Evolutionary conservation across 2,329 filamentous ascomycete genomes (phyloP).

Genomic region (Metarhizium album): DNA sequence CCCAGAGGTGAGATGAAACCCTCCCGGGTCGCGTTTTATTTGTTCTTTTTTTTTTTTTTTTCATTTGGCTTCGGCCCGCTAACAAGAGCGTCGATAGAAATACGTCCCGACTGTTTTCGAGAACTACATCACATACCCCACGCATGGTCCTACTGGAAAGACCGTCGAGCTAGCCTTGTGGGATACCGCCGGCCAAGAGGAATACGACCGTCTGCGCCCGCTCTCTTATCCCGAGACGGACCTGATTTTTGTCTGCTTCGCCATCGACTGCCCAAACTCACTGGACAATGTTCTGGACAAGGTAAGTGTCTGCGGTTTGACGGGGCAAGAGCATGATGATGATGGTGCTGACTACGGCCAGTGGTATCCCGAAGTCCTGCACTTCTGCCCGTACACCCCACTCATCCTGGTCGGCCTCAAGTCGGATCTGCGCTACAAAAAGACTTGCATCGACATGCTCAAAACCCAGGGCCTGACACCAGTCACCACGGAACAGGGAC

Average conservation of each 20-base stretch:
- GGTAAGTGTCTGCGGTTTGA: conserved; percentile 39
- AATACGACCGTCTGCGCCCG: conserved; percentile 91
- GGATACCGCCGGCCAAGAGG: conserved; percentile 98
- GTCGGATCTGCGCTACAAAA: conserved; percentile 90
- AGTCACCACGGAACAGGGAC: conserved; percentile 83
- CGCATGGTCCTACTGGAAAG: conserved; percentile 79
- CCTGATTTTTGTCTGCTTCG: conserved; percentile 96
- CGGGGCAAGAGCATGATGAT: conserved; percentile 3
- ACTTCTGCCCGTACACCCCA: conserved; percentile 96
- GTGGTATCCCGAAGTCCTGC: conserved; percentile 99
- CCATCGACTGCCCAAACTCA: conserved; percentile 96
- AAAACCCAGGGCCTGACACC: conserved; percentile 95
- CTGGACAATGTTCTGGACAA: conserved; percentile 98
- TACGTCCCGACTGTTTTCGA: conserved; percentile 99
- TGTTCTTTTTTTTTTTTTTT: background rate
- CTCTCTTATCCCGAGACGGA: conserved; percentile 98
- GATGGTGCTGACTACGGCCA: conserved; percentile 25
- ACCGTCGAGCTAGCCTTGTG: conserved; percentile 92
- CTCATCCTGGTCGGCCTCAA: conserved; percentile 94
- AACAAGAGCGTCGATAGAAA: conserved; percentile 55
- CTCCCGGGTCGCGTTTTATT: too few species aligned
- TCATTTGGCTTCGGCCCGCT: background rate
- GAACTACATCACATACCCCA: conserved; percentile 98
- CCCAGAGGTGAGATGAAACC: conserved; percentile 63
- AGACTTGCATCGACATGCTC: conserved; percentile 95